Conservation (phyloP, 768 basidiomycete species). For the Boletus coccyginus region DNA sequence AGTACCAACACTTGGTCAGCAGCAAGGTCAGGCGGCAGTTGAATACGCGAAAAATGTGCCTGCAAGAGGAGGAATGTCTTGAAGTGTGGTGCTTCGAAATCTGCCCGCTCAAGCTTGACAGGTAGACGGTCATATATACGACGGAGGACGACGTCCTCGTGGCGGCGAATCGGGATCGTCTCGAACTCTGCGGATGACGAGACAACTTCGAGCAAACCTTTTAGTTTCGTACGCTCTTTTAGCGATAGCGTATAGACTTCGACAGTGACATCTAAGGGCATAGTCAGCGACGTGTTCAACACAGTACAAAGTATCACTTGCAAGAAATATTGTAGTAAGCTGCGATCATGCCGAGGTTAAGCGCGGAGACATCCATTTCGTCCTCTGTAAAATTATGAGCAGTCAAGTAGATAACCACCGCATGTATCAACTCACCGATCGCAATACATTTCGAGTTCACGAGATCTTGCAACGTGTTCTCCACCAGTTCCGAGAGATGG, state of each 20-base stretch:
- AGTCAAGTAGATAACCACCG: neutral
- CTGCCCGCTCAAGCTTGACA: constrained; percentile 80
- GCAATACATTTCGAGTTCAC: constrained; percentile 94
- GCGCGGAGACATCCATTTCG: constrained; percentile 87
- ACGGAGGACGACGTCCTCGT: constrained; percentile 81
- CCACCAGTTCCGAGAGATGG: constrained; percentile 93
- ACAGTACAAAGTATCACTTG: constrained; percentile 34
- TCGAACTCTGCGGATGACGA: constrained; percentile 98
- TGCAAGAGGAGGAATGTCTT: constrained; percentile 97
- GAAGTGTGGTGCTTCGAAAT: constrained; percentile 96
- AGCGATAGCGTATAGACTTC: constrained; percentile 96
- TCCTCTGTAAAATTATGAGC: constrained; percentile 49
- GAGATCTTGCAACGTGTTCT: constrained; percentile 87
- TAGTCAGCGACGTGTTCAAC: neutral
- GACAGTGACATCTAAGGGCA: constrained; percentile 77
- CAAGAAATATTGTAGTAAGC: constrained; percentile 95
- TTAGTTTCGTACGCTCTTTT: constrained; percentile 95
- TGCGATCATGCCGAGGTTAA: constrained; percentile 98
- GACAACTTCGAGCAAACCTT: constrained; percentile 94
- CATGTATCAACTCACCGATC: constrained; percentile 53
- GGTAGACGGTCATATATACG: constrained; percentile 96
- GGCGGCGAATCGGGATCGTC: constrained; percentile 88
- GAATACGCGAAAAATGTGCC: constrained; percentile 93
- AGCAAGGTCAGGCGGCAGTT: constrained; percentile 89
- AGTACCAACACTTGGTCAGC: constrained; percentile 88